Conservation (phyloP, 2,329 filamentous ascomycete genomes). For the Botryosphaeria dothidea region DNA sequence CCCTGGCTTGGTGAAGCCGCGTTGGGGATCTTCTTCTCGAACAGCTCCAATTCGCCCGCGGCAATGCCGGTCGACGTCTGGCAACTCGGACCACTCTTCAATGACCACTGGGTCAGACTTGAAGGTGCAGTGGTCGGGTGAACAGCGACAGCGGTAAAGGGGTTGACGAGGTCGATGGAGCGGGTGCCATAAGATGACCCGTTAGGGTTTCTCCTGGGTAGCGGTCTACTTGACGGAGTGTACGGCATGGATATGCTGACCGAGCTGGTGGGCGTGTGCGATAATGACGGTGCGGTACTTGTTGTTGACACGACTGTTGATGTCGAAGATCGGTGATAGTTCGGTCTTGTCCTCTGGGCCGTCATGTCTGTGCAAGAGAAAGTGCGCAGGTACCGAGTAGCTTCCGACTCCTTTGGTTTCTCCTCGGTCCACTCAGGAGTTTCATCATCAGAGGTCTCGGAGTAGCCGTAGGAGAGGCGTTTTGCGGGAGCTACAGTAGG, state of each 20-base stretch:
- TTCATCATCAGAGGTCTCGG: slow-evolving; percentile 44
- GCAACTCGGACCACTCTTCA: slow-evolving; percentile 35
- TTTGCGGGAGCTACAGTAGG: slow-evolving; percentile 44
- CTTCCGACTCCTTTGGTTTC: slow-evolving; percentile 37
- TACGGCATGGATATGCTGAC: slow-evolving; percentile 47
- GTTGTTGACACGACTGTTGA: slow-evolving; percentile 32
- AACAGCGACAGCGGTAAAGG: slow-evolving; percentile 29
- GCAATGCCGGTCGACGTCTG: slow-evolving; percentile 35
- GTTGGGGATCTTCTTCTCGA: slow-evolving; percentile 36
- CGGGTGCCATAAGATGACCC: slow-evolving; percentile 41
- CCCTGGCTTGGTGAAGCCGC: slow-evolving; percentile 37
- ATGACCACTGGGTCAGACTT: slow-evolving; percentile 34
- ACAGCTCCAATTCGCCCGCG: slow-evolving; percentile 38
- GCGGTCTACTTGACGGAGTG: slow-evolving; percentile 38
- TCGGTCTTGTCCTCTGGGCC: slow-evolving; percentile 26
- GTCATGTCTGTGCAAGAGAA: slow-evolving; percentile 35
- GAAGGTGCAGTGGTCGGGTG: slow-evolving; percentile 31
- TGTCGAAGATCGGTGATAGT: slow-evolving; percentile 36
- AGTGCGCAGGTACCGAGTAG: slow-evolving; percentile 44
- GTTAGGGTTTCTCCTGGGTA: slow-evolving; percentile 41
- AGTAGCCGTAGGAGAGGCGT: slow-evolving; percentile 43
- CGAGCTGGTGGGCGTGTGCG: slow-evolving; percentile 49
- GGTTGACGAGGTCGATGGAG: slow-evolving; percentile 48
- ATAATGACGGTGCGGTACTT: slow-evolving; percentile 45
- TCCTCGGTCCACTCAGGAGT: slow-evolving; percentile 29